Conservation (phyloP, 108 stramenopile species). For the Cyclotella sp. region DNA sequence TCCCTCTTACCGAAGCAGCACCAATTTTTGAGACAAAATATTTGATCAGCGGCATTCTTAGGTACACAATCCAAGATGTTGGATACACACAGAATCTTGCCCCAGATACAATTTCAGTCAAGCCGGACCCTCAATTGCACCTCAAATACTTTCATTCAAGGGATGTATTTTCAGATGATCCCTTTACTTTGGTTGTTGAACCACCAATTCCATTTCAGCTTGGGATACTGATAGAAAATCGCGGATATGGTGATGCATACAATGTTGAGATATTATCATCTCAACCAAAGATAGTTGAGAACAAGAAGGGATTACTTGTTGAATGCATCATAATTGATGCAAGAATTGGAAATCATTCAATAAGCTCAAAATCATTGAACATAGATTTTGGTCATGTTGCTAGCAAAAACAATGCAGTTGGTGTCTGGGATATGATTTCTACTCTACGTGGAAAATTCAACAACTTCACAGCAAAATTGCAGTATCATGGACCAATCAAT, state of each 20-base stretch:
- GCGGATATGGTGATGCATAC: slow-evolving; percentile 39
- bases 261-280: slow-evolving; percentile 32
- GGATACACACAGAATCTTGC: slow-evolving; percentile 23
- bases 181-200: slow-evolving; percentile 28
- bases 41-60: slow-evolving; percentile 30
- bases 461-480: slow-evolving; percentile 36
- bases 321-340: slow-evolving; percentile 40
- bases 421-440: slow-evolving; percentile 42
- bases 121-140: slow-evolving; percentile 40
- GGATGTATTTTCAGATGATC: slow-evolving; percentile 41
- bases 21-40: slow-evolving; percentile 45
- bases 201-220: slow-evolving; percentile 33
- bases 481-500: slow-evolving; percentile 43
- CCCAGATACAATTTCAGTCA: slow-evolving; percentile 31
- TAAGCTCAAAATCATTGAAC: slow-evolving; percentile 24
- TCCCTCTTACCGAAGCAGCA: slow-evolving; percentile 38
- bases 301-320: slow-evolving; percentile 40
- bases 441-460: slow-evolving; percentile 36
- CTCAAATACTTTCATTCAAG: slow-evolving; percentile 41
- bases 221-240: slow-evolving; percentile 40
- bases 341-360: background rate
- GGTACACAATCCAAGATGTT: slow-evolving; percentile 37
- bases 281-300: slow-evolving; percentile 43
- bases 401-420: slow-evolving; percentile 27
- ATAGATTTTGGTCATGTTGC: slow-evolving; percentile 34